Percentiles rank a stretch among this genome's conserved stretches.
phyloP scores from a whole-genome alignment of 306 rosid genomes.

The Cucurbita ficifolia region DNA sequence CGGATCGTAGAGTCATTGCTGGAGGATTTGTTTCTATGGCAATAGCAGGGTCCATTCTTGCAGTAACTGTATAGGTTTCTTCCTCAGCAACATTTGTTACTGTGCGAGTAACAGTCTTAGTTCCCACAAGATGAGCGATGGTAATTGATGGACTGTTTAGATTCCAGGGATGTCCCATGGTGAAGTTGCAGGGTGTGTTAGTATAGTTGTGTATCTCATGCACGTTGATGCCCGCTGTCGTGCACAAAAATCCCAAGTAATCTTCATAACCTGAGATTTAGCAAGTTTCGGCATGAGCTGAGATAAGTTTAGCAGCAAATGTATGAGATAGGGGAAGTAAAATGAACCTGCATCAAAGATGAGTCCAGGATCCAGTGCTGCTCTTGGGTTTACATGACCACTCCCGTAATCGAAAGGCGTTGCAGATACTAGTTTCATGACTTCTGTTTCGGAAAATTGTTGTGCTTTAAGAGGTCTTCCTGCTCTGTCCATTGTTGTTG shows the following conservation, averaged over 20 bases:
- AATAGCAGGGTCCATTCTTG: constrained; percentile 80
- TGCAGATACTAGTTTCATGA: constrained; percentile 55
- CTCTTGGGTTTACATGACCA: constrained; percentile 94
- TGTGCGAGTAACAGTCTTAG: constrained; percentile 49
- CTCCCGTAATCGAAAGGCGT: constrained; percentile 95
- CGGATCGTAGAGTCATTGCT: constrained; percentile 61
- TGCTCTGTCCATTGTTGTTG: constrained; percentile 74
- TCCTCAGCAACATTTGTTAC: constrained; percentile 79
- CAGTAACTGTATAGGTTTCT: constrained; percentile 69
- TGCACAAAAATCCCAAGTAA: constrained; percentile 92
- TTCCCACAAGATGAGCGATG: constrained; percentile 64
- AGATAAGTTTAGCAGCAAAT: not conserved
- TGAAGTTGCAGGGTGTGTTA: constrained; percentile 53
- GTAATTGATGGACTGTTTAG: constrained; percentile 85
- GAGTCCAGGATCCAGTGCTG: constrained; percentile 96
- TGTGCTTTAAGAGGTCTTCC: constrained; percentile 89
- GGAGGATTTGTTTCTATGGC: constrained; percentile 78
- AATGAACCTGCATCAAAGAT: constrained; percentile 76
- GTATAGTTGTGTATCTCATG: constrained; percentile 68
- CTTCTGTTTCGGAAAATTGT: constrained; percentile 75
- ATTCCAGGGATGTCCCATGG: constrained; percentile 68
- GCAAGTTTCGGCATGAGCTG: not conserved
- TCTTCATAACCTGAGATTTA: constrained; percentile 56
- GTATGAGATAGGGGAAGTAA: not conserved
- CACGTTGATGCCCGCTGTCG: constrained; percentile 64